Base-by-base conservation (phyloP, 2,329 filamentous ascomycete genomes). In the Gremmenia infestans region DNA sequence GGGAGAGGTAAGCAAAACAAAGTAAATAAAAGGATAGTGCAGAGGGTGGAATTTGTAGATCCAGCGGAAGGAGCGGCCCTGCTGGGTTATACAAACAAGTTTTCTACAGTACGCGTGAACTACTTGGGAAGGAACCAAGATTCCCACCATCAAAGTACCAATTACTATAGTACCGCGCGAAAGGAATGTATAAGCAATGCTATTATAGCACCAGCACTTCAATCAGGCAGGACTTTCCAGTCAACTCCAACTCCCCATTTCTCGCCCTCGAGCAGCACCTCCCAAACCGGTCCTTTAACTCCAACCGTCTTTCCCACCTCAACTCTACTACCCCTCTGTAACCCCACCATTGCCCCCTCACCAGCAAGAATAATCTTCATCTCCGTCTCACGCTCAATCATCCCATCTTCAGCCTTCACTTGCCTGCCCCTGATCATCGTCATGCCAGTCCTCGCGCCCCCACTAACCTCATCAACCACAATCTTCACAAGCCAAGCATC, bases 211-310 rank as follows among this genome's bases (percentile, higher is more conserved):
- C 7, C 17, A 45, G 19, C 22, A 12, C 11, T 12, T 45, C 42
- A 45, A 45, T 45, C 19, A 22, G 15, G 17, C 32, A 70, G 59
- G 45, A 68, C 64, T 55, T 67, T 67, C 69, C 69, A 71, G 35
- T 69, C 63, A 55, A 69, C 67, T 49, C 67, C 68, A 61, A 71
- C 65, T n/a, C 67, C 64, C 68, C 68, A 71, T 59, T 63, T 68
- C 48, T 58, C 60, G 2, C 63, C 67, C 5, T 68, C 66, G 42
- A 68, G 37, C 14, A 61, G 45, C 17, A 70, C 60, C 50, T 71
- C 67, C 69, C 69, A 71, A n/a, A 68, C 58, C 1, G 67, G 68
- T 2, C 65, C 66, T 32, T 68, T 71, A 28, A 71, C 65, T 1
- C 65, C 68, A 9, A 71, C 62, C 2, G 55, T 59, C 35, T 52